These are phyloP conservation scores for Pleurotus eryngii DNA, from an alignment of 768 basidiomycete genomes.

Conservation along the genomic window DNA sequence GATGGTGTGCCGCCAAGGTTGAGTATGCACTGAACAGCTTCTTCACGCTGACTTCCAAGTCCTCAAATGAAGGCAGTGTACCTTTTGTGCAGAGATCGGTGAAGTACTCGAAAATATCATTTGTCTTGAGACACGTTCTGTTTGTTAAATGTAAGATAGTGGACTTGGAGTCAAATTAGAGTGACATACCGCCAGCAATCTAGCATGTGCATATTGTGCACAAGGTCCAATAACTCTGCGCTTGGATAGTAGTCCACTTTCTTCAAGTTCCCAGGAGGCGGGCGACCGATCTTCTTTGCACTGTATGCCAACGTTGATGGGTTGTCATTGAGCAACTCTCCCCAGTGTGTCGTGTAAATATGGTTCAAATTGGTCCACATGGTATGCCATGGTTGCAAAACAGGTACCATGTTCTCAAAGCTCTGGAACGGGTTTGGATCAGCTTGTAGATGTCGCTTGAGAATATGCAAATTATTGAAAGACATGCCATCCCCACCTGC, in stretches of 20 bases:
- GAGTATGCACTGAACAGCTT: constrained; percentile 10
- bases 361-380: constrained; percentile 26
- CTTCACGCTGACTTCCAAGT: constrained; percentile 11
- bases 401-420: constrained; percentile 19
- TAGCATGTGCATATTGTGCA: constrained; percentile 26
- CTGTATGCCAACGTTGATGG: constrained; percentile 28
- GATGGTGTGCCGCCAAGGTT: constrained; percentile 10
- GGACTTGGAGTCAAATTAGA: constrained; percentile 3
- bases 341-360: constrained; percentile 30
- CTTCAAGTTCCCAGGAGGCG: constrained; percentile 25
- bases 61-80: constrained; percentile 17
- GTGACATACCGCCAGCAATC: constrained; percentile 29
- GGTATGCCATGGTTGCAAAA: constrained; percentile 25
- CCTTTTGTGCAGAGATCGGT: neutral
- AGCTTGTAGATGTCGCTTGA: constrained; percentile 24
- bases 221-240: constrained; percentile 17
- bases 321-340: constrained; percentile 12
- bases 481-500: constrained; percentile 31
- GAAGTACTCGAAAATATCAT: constrained; percentile 18
- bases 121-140: neutral
- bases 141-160: neutral
- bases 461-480: constrained; percentile 24
- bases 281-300: constrained; percentile 22
- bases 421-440: constrained; percentile 16
- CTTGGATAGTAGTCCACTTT: constrained; percentile 29